phyloP scores from a whole-genome alignment of 495 filamentous ascomycete species.

The Apodospora peruviana region DNA sequence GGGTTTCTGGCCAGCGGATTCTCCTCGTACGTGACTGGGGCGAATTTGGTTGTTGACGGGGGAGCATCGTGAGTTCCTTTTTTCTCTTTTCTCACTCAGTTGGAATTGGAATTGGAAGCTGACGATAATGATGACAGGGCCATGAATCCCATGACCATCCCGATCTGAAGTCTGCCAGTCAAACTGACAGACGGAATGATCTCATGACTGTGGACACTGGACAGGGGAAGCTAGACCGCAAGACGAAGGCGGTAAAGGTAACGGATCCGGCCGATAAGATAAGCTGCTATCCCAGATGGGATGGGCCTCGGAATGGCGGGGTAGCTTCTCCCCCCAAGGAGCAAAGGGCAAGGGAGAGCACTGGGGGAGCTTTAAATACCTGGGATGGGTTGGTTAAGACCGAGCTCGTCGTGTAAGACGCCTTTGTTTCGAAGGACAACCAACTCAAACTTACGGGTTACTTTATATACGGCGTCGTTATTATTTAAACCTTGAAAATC shows the following conservation, averaged over 20 bases:
- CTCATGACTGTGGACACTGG: neutral
- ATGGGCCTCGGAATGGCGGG: neutral
- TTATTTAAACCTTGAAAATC: too few species aligned
- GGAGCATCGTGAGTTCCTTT: slow-evolving; percentile 39
- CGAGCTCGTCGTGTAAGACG: too few species aligned
- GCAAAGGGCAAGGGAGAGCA: slow-evolving; percentile 11
- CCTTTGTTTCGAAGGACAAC: too few species aligned
- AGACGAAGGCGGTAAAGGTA: neutral
- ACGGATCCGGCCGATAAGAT: slow-evolving; percentile 8
- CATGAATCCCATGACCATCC: slow-evolving; percentile 41
- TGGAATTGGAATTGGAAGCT: too few species aligned
- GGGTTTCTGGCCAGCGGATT: slow-evolving; percentile 54
- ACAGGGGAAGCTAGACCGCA: neutral
- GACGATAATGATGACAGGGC: slow-evolving; percentile 12
- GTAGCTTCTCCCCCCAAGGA: too few species aligned
- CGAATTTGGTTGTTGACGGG: slow-evolving; percentile 52
- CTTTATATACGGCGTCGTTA: too few species aligned
- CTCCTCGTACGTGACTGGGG: slow-evolving; percentile 51
- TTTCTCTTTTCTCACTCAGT: neutral
- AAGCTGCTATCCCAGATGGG: neutral
- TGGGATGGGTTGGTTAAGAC: neutral
- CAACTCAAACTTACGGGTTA: too few species aligned
- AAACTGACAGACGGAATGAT: too few species aligned
- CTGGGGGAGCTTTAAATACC: neutral
- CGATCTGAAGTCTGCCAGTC: too few species aligned